Percentiles rank a stretch among this genome's conserved stretches.
phyloP scores from a whole-genome alignment of 1,284 basidiomycete species.

The Macrocystidia cucumis region DNA sequence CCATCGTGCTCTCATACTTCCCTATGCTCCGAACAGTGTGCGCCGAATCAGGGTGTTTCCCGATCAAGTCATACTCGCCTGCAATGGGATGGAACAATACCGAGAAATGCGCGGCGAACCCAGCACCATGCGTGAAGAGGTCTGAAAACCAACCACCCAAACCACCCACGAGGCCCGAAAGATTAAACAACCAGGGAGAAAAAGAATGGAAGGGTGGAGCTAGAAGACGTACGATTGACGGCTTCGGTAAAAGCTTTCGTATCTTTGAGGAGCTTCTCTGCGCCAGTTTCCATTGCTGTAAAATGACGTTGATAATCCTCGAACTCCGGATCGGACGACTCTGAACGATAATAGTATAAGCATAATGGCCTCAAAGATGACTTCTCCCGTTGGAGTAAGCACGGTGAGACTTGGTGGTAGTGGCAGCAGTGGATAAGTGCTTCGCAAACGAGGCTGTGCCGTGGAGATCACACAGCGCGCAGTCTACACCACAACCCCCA shows the following conservation, averaged over 20 bases:
- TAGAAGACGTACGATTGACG: slow-evolving; percentile 53
- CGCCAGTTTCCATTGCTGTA: slow-evolving; percentile 68
- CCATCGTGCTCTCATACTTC: slow-evolving; percentile 68
- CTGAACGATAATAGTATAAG: slow-evolving; percentile 30
- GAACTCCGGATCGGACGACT: slow-evolving; percentile 83
- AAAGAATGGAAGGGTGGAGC: no score
- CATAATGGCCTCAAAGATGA: no score
- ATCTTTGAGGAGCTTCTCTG: slow-evolving; percentile 91
- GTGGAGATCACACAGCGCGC: no score
- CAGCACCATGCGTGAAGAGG: slow-evolving; percentile 74
- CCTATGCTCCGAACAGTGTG: slow-evolving; percentile 78
- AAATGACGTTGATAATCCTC: slow-evolving; percentile 81
- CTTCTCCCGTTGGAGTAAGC: no score
- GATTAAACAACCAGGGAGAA: no score
- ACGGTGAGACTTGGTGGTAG: no score
- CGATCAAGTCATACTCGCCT: slow-evolving; percentile 76
- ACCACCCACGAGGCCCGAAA: no score
- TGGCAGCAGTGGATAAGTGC: no score
- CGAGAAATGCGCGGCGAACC: slow-evolving; percentile 73
- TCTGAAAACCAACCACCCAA: slow-evolving; percentile 31
- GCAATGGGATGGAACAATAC: slow-evolving; percentile 77
- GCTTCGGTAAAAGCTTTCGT: slow-evolving; percentile 83
- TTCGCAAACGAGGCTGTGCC: no score
- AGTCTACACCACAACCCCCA: slow-evolving; percentile 1
- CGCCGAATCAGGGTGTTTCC: slow-evolving; percentile 72